Evolutionary conservation across 73 alveolate species (phyloP), one percentile per base, ranked within the genome.

Genomic region (Paramecium pentaurelia): DNA sequence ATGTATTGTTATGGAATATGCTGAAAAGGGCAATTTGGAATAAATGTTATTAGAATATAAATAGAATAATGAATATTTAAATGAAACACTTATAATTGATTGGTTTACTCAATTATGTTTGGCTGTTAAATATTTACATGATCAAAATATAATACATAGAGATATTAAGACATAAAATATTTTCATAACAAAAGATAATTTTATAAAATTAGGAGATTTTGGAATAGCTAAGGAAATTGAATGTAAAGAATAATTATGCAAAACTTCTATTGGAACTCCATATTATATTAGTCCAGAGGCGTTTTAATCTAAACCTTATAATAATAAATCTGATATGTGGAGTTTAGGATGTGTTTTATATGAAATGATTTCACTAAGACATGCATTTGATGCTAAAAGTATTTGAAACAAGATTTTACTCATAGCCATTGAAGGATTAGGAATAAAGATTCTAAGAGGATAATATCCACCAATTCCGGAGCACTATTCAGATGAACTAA

Each of bases 121-220:
- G 84, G 99, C 97, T 20, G 91, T 96, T 80, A 95, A 95, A 86
- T 95, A 95, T 86, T 93, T 95, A 20, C 99, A 96, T 93, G 94
- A 93, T 37, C 85, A 95, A 38, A 96, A 94, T 85, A 94, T 95
- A 25, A 94, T 96, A 27, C 99, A 96, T 73, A 89, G 99, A 30
- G 99, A 96, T 91, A 77, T 96, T 22, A 96, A 96, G 68, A 94
- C 98, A 6, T 96, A 96, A 59, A 96, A 96, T 71, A 95, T 96
- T 4, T 96, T 96, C 80, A 73, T 96, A 80, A 60, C 96, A 11
- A 64, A 95, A 47, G 96, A 93, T 14, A 95, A 92, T 9, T 85
- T 96, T 36, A 95, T 96, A 2, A 97, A 96, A 85, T 88, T 97
- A 8, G 99, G 99, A 22, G 99, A 97, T 94, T 96, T 97, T 88